Base-by-base conservation (phyloP, 2,329 filamentous ascomycete genomes). In the Pseudogymnoascus sp. region DNA sequence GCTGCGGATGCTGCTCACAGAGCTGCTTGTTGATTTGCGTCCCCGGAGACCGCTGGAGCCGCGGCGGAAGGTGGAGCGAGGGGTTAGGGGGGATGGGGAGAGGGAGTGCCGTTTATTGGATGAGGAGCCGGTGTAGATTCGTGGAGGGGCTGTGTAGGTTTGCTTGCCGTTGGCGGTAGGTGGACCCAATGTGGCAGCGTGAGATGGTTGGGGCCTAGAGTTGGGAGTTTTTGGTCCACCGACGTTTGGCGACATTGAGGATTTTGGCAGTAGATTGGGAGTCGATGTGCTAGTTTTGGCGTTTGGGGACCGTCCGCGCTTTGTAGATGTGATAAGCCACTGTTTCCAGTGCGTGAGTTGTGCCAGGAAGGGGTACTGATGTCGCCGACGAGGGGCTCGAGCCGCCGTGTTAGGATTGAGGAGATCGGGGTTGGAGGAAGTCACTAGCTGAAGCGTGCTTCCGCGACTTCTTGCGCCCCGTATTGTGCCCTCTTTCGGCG, bases 11-110 rank as follows among this genome's bases (percentile, higher is more conserved):
- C 91, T 96, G 0, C 91, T 97, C 14, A 99, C 86, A 0, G 92
- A 97, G 0, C 91, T 96, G 0, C 91, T 97, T 0, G 94, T 99
- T 0, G 93, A 97, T 73, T 97, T 97, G 63, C 94, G 85, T 37
- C 94, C 93, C 28, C 92, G 85, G 47, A 97, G 81, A 30, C 93
- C 92, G 43, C 82, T 84, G 4, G 91, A 96, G 2, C 90, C 85
- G 35, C 91, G 88, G 9, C 94, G 86, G 68, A 95, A 88, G 0
- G 89, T 90, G 4, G 90, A 91, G 38, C 91, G 88, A 3, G 94
- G 93, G 0, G 94, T 97, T 39, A 97, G 74, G 0, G 94, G 93
- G 2, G 87, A 88, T 0, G 94, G 94, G 0, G 91, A 96, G 8
- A 95, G 76, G 0, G 91, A 96, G 63, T 91, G 88, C 14, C 91